Evolutionary conservation across 306 rosid species (phyloP), one percentile per base, ranked within the genome.

Genomic region (Mimosa bimucronata): DNA sequence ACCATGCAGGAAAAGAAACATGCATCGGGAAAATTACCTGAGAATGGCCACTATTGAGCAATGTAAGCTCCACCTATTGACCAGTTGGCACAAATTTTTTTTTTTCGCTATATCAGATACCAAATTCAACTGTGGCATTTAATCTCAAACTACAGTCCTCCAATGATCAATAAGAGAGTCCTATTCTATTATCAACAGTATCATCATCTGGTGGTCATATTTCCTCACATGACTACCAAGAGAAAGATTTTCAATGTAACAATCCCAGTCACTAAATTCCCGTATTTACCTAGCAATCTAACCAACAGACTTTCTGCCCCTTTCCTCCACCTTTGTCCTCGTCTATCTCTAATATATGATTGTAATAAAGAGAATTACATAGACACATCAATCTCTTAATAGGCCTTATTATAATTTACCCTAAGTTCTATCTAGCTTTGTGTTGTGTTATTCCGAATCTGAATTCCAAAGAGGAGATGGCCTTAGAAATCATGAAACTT

Each of bases 121-220:
- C 67, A 77, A 37, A 50, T 66, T 66, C 75, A 77, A 37, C 74
- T 66, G 16, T 16, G 55, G 16, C 42, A 25, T 57, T 40, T 45
- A 2, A 41, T 68, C 44, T 40, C 30, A n/a, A 68, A 23, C 28
- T 5, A 68, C 7, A 19, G 34, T 23, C 5, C 30, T 40, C 7
- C 53, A 41, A 9, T 23, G 34, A 68, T 40, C 50, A 67, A 67
- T 19, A n/a, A 67, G 14, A 21, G 6, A 18, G 30, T 38, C 50
- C 50, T 38, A 40, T 19, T 15, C 18, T 21, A 7, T 29, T 5
- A 18, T 40, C 30, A 16, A 9, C 21, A 40, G 73, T 23, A 13
- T n/a, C 42, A 44, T 67, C 73, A 40, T 67, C 73, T 40, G 52
- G 50, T 67, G 25, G 6, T 52, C 13, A 50, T 37, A 50, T 66